Conservation (phyloP, 371 early-diverging fungal genomes). For the Synchytrium microbalum region DNA sequence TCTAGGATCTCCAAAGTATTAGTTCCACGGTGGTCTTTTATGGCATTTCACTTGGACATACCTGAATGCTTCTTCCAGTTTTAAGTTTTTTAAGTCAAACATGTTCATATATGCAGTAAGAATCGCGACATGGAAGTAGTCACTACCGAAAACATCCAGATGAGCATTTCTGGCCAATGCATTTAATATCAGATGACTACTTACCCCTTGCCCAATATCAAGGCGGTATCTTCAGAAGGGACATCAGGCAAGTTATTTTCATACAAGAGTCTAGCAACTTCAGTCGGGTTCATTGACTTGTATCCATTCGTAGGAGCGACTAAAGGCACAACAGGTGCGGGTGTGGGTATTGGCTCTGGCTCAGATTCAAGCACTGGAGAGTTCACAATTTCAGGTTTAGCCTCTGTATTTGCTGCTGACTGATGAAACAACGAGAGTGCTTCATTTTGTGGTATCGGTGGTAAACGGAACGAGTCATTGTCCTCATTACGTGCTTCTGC, state of each 20-base stretch:
- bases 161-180: not conserved
- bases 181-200: slow-evolving; percentile 6
- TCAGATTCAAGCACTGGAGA: too few species aligned
- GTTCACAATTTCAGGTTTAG: too few species aligned
- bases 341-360: too few species aligned
- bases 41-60: slow-evolving; percentile 14
- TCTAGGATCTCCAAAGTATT: slow-evolving; percentile 13
- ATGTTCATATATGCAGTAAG: slow-evolving; percentile 61
- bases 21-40: too few species aligned
- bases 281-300: not conserved
- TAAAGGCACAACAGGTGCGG: not conserved
- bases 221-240: slow-evolving; percentile 8
- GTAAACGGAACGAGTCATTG: too few species aligned
- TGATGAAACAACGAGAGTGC: too few species aligned
- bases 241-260: slow-evolving; percentile 12
- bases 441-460: too few species aligned
- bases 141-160: too few species aligned
- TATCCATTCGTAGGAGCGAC: not conserved
- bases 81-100: slow-evolving; percentile 60
- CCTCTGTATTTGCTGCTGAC: too few species aligned
- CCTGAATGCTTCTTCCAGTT: slow-evolving; percentile 77
- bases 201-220: slow-evolving; percentile 24
- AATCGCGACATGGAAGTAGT: slow-evolving; percentile 43
- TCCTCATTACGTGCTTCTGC: too few species aligned
- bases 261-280: not conserved